Base-by-base conservation (phyloP, 1,284 basidiomycete species). In the Ganoderma sp. region DNA sequence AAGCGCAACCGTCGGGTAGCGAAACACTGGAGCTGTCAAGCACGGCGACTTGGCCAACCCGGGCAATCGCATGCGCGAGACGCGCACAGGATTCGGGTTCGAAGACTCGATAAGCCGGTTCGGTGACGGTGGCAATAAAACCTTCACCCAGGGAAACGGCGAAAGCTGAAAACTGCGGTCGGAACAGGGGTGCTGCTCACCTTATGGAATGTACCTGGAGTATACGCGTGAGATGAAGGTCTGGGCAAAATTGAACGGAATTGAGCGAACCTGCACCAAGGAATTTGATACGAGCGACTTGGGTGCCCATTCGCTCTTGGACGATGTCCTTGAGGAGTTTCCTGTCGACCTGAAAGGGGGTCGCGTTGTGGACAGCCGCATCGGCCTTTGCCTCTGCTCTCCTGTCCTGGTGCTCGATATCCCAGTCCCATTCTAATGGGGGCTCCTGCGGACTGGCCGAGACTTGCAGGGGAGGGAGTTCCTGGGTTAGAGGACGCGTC, bases 141-240 rank as follows among this genome's bases (percentile, higher is more conserved):
- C 32, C 52, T 15, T 34, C 52, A 15, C 52, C 25, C 52, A 32
- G 12, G 14, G 32, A 17, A 19, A 56, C 15, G 28, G 3, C 52
- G 34, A 34, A 19, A n/a, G 41, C n/a, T 2, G 45, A 39, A 48
- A 8, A 48, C 42, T 14, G 42, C 37, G 61, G 32, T 60, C 22
- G 7, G 42, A 25, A 42, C 48, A 28, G 32, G 25, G 9, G 28
- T 28, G 15, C 12, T 42, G 78, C 80, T 61, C 39, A 87, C 89
- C 78, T 93, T 92, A 76, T 93, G 90, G 80, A 93, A 93, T 3
- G 91, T 92, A 50, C 91, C 91, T 91, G 71, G 25, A 61, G 54
- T 22, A 61, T 42, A 52, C 43, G n/a, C 45, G 60, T 19, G 54
- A 73, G 64, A 56, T 48, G 67, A 12, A 65, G 65, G 57, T 61